A percentile compares a stretch with the other conserved stretches of the same genome.
Evolutionary conservation across 2,329 filamentous ascomycete genomes (phyloP).

Genomic region (Epichloe typhina): DNA sequence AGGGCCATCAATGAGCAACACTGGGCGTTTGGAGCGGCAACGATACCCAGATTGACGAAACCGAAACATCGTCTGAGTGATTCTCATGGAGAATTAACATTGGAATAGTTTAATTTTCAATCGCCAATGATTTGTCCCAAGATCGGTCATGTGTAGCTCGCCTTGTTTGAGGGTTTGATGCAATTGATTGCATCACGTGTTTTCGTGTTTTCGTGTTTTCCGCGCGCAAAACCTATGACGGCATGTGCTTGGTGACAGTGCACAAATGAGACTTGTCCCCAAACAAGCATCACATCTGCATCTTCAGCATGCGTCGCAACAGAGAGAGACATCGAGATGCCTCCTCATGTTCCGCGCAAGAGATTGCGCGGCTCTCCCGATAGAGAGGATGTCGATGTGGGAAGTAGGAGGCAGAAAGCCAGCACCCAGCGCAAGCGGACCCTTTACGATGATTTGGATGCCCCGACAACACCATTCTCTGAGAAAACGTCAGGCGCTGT

Average conservation of each 20-base stretch:
- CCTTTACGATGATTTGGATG: conserved; percentile 48
- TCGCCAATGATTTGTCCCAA: neutral
- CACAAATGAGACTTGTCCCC: neutral
- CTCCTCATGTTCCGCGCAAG: conserved; percentile 56
- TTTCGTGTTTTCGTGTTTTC: conserved; percentile 15
- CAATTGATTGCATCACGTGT: conserved; percentile 13
- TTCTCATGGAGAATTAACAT: neutral
- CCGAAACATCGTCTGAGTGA: neutral
- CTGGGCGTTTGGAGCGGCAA: neutral
- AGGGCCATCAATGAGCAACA: neutral
- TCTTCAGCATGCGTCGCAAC: conserved; percentile 7
- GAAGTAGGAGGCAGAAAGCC: conserved; percentile 13
- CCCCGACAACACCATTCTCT: conserved; percentile 29
- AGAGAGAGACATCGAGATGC: conserved; percentile 34
- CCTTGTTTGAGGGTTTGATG: neutral
- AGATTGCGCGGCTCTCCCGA: conserved; percentile 38
- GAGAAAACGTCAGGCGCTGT: conserved; percentile 28
- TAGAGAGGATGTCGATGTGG: conserved; percentile 7
- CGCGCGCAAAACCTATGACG: conserved; percentile 16
- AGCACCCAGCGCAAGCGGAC: conserved; percentile 26
- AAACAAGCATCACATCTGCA: neutral
- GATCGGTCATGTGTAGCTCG: neutral
- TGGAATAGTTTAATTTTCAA: neutral
- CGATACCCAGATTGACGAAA: neutral
- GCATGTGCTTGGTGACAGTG: conserved; percentile 1